phyloP scores from a whole-genome alignment of 2,329 filamentous ascomycete genomes.

The Bipolaris oryzae region DNA sequence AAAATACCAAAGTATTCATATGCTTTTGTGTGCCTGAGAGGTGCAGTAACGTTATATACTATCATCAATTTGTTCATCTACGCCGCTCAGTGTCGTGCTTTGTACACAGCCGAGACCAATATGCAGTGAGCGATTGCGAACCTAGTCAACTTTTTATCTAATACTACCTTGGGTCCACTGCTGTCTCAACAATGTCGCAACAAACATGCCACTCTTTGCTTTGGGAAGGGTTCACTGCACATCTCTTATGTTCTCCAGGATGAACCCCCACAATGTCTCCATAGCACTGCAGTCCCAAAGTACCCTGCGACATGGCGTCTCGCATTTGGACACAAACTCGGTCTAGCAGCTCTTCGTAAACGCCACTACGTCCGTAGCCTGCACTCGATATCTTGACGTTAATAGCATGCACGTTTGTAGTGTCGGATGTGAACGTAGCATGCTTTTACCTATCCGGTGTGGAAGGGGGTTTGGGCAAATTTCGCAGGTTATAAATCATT shows the following conservation, averaged over 20 bases:
- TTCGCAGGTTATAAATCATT: neutral
- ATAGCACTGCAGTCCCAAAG: neutral
- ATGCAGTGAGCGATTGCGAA: neutral
- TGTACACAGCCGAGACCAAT: neutral
- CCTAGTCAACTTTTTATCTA: neutral
- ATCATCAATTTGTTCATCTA: neutral
- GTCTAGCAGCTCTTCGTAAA: neutral
- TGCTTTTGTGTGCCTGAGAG: neutral
- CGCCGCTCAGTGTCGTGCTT: neutral
- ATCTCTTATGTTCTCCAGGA: neutral
- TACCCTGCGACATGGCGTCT: neutral
- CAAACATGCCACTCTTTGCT: neutral
- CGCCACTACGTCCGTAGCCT: neutral
- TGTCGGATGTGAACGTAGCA: neutral
- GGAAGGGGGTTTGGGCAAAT: neutral
- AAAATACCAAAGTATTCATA: neutral
- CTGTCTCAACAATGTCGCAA: neutral
- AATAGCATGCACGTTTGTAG: neutral
- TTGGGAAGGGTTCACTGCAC: neutral
- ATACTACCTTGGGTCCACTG: neutral
- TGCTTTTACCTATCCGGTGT: neutral
- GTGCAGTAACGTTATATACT: neutral
- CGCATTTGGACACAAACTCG: neutral
- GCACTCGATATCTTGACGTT: neutral
- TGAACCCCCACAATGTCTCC: neutral